Percentiles rank a stretch among this genome's conserved stretches.
These are phyloP conservation scores for Aspergillus tubingensis DNA, from an alignment of 2,329 filamentous ascomycete genomes.

Conservation along the genomic window DNA sequence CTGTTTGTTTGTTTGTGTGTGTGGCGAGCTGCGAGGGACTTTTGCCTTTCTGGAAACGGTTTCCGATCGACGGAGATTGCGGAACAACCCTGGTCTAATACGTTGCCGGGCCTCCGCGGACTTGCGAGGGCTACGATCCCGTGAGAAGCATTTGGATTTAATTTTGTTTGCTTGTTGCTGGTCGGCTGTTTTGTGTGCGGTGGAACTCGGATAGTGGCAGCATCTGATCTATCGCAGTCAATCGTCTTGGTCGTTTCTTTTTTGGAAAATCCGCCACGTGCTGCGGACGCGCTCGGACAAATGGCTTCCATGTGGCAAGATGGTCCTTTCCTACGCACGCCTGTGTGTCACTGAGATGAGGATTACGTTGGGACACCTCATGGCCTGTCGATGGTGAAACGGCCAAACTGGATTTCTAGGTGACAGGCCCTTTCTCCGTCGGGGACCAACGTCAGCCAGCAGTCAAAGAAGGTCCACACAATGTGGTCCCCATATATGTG, in stretches of 20 bases:
- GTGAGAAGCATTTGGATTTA: no score
- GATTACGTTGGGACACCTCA: not conserved
- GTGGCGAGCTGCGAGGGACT: not conserved
- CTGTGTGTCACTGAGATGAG: not conserved
- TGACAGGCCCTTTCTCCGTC: not conserved
- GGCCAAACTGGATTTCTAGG: not conserved
- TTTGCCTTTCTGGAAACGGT: not conserved
- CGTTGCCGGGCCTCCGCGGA: no score
- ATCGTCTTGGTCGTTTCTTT: not conserved
- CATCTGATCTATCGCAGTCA: no score
- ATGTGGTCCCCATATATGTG: not conserved
- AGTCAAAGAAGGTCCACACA: no score
- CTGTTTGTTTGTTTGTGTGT: no score
- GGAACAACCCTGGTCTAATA: not conserved
- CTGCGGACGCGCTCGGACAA: not conserved
- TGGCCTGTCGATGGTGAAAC: not conserved
- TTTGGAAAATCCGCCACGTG: not conserved
- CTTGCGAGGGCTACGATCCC: no score
- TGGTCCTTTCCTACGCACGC: not conserved
- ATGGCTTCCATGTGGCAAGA: not conserved
- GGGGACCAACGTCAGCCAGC: not conserved
- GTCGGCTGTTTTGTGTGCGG: not conserved
- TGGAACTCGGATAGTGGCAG: no score
- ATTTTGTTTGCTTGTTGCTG: not conserved
- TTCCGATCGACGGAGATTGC: not conserved